Percentiles rank a stretch among this genome's conserved stretches.
Evolutionary conservation across 2,329 filamentous ascomycete species (phyloP).

Genomic region (Colletotrichum ledebouriae): DNA sequence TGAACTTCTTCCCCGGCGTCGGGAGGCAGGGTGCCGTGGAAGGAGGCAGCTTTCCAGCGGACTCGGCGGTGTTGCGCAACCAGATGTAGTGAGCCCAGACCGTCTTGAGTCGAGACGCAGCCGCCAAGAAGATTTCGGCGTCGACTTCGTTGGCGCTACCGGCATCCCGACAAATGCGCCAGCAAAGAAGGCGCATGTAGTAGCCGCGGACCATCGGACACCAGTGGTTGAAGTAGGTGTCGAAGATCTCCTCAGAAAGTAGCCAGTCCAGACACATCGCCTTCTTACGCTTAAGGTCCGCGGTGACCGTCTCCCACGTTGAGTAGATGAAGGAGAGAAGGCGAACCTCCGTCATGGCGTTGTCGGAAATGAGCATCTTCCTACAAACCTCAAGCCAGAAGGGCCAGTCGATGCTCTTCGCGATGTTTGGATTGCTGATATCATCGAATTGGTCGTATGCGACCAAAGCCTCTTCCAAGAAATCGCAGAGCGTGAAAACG

Average conservation of each 20-base stretch:
- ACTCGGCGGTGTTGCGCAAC: constrained; percentile 76
- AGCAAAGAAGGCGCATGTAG: constrained; percentile 90
- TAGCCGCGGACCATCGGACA: constrained; percentile 95
- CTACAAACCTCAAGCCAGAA: constrained; percentile 89
- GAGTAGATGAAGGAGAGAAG: constrained; percentile 85
- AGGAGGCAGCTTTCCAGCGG: constrained; percentile 66
- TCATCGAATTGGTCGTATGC: constrained; percentile 67
- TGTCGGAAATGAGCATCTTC: constrained; percentile 84
- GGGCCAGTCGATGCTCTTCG: constrained; percentile 76
- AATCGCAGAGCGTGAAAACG: constrained; percentile 92
- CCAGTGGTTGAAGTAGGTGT: constrained; percentile 91
- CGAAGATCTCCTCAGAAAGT: constrained; percentile 80
- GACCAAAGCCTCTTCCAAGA: constrained; percentile 83
- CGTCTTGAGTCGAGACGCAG: constrained; percentile 76
- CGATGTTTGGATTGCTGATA: constrained; percentile 51
- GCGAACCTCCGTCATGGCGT: constrained; percentile 90
- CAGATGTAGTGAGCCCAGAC: constrained; percentile 86
- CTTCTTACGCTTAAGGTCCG: constrained; percentile 76
- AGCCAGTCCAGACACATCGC: constrained; percentile 81
- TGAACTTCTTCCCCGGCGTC: constrained; percentile 85
- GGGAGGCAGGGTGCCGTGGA: constrained; percentile 87
- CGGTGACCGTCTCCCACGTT: constrained; percentile 80
- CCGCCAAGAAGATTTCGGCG: constrained; percentile 74
- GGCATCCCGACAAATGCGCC: constrained; percentile 85
- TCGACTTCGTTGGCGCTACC: constrained; percentile 76